Base-by-base conservation (phyloP, 2,329 filamentous ascomycete genomes). In the Epichloe brachyelytri region DNA sequence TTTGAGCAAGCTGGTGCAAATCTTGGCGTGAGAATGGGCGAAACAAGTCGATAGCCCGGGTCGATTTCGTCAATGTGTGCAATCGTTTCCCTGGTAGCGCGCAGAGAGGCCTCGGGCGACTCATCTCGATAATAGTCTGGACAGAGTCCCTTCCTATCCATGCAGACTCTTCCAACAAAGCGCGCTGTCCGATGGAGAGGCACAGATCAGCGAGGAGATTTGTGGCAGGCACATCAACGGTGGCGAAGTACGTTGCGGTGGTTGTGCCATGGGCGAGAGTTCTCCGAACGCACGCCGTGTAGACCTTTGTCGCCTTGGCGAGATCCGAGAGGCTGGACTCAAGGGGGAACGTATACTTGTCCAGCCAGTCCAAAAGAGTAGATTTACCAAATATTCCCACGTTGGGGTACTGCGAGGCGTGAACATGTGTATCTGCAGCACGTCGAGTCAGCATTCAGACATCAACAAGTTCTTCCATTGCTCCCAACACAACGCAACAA, bases 371-470 rank as follows among this genome's bases (percentile, higher is more conserved):
- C 14, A 98, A 78, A 34, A 98, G 82, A 0, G 91, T 96, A 0
- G 87, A 85, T 57, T 90, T 93, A 61, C 93, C 93, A 64, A 97
- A 97, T 56, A 98, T 84, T 53, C 93, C 93, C 1, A 82, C 80
- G 63, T 98, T 98, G 52, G 91, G 89, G 61, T 95, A 96, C 70
- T 98, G 93, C 0, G 90, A 80, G 8, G 93, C 93, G 65, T 98
- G 93, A 52, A 95, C 86, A 65, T 98, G 93, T 1, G 93, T 95
- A 67, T 98, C 91, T 91, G 17, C 3, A n/a, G 12, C 20, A 8
- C 2, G 19, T 36, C 33, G 26, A 4, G 36, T 50, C 33, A 46
- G 45, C 36, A 12, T 33, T 38, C 22, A 40, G 14, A 20, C 40
- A 8, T 11, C 4, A 17, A 19, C n/a, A 20, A 22, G 20, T 11